Evolutionary conservation across 176 grass and related monocot genomes (phyloP).

Genomic region (Carex littledalei): DNA sequence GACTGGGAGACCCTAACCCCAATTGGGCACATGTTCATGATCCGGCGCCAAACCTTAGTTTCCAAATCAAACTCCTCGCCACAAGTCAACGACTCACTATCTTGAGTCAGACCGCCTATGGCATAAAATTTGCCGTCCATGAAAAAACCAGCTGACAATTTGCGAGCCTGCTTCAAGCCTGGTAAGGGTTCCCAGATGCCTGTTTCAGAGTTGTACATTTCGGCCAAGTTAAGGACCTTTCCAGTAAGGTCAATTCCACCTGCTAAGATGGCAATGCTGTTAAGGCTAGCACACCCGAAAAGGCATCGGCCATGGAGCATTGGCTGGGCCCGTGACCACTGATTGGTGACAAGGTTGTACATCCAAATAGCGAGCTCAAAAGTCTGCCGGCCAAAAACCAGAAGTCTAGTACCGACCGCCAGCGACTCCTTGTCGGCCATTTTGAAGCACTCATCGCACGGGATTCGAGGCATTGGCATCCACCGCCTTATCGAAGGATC

Average conservation of each 20-base stretch:
- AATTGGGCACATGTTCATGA: slow-evolving; percentile 69
- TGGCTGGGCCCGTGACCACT: slow-evolving; percentile 62
- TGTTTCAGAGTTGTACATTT: slow-evolving; percentile 80
- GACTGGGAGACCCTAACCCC: slow-evolving; percentile 69
- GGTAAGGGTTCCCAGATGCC: slow-evolving; percentile 69
- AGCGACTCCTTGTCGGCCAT: slow-evolving; percentile 90
- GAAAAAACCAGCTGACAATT: slow-evolving; percentile 78
- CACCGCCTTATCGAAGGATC: slow-evolving; percentile 62
- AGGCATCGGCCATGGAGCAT: slow-evolving; percentile 81
- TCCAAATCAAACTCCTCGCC: slow-evolving; percentile 74
- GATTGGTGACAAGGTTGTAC: slow-evolving; percentile 53
- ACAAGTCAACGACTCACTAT: slow-evolving; percentile 66
- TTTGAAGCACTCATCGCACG: slow-evolving; percentile 86
- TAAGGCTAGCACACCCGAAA: slow-evolving; percentile 69
- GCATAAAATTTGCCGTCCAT: slow-evolving; percentile 95
- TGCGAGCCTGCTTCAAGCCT: slow-evolving; percentile 65
- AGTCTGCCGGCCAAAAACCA: slow-evolving; percentile 84
- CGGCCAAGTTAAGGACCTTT: slow-evolving; percentile 52
- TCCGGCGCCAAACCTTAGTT: slow-evolving; percentile 77
- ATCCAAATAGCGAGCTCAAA: slow-evolving; percentile 84
- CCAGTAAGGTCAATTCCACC: slow-evolving; percentile 70
- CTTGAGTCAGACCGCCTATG: slow-evolving; percentile 66
- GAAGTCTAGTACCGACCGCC: slow-evolving; percentile 78
- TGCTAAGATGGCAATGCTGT: slow-evolving; percentile 72
- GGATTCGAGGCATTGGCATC: slow-evolving; percentile 84